Evolutionary conservation across 2,329 filamentous ascomycete genomes (phyloP).

Genomic region (Rhexocercosporidium sp.): DNA sequence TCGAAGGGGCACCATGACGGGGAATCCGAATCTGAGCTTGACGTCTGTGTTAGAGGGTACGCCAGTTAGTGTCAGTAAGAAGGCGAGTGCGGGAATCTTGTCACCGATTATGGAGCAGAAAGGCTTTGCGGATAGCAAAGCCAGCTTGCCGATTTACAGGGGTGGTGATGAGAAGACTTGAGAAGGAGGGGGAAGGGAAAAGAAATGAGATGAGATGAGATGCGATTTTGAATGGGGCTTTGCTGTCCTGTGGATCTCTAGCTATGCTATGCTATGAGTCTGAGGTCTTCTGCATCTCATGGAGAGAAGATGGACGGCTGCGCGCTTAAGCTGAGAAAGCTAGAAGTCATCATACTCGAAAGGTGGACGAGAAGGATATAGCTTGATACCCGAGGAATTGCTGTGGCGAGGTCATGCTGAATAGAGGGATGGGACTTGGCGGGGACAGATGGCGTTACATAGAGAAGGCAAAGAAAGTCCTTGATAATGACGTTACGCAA

Average conservation of each 20-base stretch:
- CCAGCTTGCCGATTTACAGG: constrained; percentile 2
- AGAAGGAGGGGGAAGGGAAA: neutral
- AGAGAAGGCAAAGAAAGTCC: neutral
- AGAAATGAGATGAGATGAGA: neutral
- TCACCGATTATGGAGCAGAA: constrained; percentile 6
- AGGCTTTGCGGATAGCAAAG: neutral
- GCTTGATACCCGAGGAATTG: neutral
- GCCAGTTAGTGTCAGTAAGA: neutral
- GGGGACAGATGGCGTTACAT: neutral
- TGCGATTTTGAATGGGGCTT: neutral
- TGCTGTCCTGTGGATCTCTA: neutral
- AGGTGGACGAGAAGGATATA: neutral
- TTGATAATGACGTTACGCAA: neutral
- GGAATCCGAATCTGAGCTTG: constrained; percentile 1
- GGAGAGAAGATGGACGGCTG: neutral
- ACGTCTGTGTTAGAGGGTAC: neutral
- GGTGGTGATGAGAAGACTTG: constrained; percentile 11
- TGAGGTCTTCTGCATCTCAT: neutral
- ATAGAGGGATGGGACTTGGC: neutral
- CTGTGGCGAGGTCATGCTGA: neutral
- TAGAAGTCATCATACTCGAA: neutral
- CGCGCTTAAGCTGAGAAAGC: neutral
- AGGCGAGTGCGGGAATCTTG: neutral
- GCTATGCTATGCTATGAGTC: neutral
- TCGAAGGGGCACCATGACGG: neutral